These are phyloP conservation scores for Canavalia ensiformis DNA, from an alignment of 306 rosid species.

Conservation along the genomic window DNA sequence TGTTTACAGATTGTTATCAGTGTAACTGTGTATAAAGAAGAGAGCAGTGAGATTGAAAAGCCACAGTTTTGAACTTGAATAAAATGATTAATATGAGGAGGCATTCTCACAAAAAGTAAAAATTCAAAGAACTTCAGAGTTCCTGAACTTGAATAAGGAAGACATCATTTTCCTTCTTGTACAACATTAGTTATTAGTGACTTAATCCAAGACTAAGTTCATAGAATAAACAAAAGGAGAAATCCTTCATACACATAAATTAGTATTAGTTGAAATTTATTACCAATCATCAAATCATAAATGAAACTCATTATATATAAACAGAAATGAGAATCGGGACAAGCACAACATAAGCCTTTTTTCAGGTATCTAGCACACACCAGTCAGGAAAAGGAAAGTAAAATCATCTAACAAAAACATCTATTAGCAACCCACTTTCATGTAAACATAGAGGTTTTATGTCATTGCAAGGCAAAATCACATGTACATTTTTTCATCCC, in stretches of 20 bases:
- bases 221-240: not conserved
- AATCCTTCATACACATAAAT: too few relatives aligned
- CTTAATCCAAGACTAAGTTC: not conserved
- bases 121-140: not conserved
- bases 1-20: not conserved
- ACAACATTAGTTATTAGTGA: not conserved
- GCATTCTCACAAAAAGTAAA: too few relatives aligned
- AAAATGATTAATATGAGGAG: not conserved
- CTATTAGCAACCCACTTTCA: slow-evolving; percentile 18
- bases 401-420: not conserved
- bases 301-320: not conserved
- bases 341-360: not conserved
- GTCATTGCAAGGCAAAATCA: slow-evolving; percentile 16
- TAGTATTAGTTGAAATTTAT: too few relatives aligned
- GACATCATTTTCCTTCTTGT: not conserved
- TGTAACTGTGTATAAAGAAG: not conserved
- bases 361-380: not conserved
- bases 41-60: not conserved
- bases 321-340: not conserved
- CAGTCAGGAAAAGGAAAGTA: not conserved
- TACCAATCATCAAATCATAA: too few relatives aligned
- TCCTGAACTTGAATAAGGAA: not conserved
- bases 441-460: not conserved
- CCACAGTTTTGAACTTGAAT: not conserved
- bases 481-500: slow-evolving; percentile 2